Evolutionary conservation across 371 early-diverging fungal genomes (phyloP), one percentile per base, ranked within the genome.

Genomic region (Choanephora cucurbitarum): DNA sequence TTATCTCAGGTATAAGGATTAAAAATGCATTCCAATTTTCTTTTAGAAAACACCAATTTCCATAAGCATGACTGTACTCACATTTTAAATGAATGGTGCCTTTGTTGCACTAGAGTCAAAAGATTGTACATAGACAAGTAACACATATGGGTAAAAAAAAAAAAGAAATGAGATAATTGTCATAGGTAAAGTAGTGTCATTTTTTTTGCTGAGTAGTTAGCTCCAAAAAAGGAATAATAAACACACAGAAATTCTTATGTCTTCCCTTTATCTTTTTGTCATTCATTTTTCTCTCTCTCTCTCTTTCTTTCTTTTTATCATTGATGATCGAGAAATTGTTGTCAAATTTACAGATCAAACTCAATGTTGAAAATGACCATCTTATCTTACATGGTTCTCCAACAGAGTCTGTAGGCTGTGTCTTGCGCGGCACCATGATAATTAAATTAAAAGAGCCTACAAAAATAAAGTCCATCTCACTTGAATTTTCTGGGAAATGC

Each of bases 341-440:
- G 43, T 49, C 57, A 0, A 28, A 51, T 42, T 53, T 44, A 7
- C 62, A 66, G 39, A 18, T 63, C 6, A 66, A 67, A 22, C 66
- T 76, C 41, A 55, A 66, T 21, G 51, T 77, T 1, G 78, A 77
- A 60, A 72, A 58, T 45, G 70, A 72, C 21, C 65, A 64, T 18
- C 53, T 77, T 13, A 60, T 74, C 17, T 54, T 77, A 67, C 62
- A 74, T 44, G 78, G 78, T 6, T 52, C 70, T 17, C 43, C 75
- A 14, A 31, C 54, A 10, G 78, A 77, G 54, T 74, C 75, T 9
- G 67, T 73, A 4, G 78, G 78, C 14, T 77, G 78, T 47, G 70
- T 77, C 2, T 54, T 77, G 28, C 66, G 78, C 37, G 78, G 78
- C 5, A 58, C 69, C 2, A 56, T 77, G 32, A 56, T 57, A 5